Conservation (phyloP, 1,284 basidiomycete genomes). For the Pterulicium gracile region DNA sequence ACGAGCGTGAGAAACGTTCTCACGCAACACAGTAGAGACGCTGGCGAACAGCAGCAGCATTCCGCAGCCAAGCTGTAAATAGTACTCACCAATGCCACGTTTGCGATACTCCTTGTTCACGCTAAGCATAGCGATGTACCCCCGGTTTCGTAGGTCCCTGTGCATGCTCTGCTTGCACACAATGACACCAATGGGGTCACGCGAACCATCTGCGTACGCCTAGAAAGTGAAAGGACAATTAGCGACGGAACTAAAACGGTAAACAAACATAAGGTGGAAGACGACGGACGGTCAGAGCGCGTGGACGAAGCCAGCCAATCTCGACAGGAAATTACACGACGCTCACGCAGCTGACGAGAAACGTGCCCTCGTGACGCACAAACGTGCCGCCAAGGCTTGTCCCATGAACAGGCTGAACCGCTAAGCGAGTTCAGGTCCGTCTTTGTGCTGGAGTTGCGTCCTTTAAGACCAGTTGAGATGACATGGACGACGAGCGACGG, state of each 20-base stretch:
- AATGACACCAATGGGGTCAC: constrained; percentile 77
- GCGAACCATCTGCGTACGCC: constrained; percentile 50
- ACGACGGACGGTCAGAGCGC: too few relatives aligned
- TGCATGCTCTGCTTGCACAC: constrained; percentile 94
- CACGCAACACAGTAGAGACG: constrained; percentile 31
- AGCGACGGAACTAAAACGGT: too few relatives aligned
- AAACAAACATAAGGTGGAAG: too few relatives aligned
- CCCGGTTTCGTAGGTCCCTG: constrained; percentile 66
- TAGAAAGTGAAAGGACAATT: constrained; percentile 16
- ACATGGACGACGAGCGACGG: too few relatives aligned
- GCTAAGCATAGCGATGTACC: constrained; percentile 97
- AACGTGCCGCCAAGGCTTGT: too few relatives aligned
- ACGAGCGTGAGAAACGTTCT: constrained; percentile 19
- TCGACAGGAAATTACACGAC: too few relatives aligned
- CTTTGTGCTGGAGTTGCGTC: too few relatives aligned
- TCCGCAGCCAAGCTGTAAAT: constrained; percentile 18
- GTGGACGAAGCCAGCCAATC: background rate
- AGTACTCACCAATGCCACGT: constrained; percentile 76
- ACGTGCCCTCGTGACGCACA: too few relatives aligned
- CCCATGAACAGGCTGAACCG: too few relatives aligned
- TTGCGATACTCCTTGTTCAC: constrained; percentile 75
- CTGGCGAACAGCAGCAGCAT: constrained; percentile 26
- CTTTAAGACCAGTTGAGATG: too few relatives aligned
- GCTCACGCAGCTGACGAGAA: too few relatives aligned
- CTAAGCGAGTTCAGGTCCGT: too few relatives aligned